Evolutionary conservation across 768 basidiomycete genomes (phyloP), one percentile per base, ranked within the genome.

Genomic region (Mycena crocata): DNA sequence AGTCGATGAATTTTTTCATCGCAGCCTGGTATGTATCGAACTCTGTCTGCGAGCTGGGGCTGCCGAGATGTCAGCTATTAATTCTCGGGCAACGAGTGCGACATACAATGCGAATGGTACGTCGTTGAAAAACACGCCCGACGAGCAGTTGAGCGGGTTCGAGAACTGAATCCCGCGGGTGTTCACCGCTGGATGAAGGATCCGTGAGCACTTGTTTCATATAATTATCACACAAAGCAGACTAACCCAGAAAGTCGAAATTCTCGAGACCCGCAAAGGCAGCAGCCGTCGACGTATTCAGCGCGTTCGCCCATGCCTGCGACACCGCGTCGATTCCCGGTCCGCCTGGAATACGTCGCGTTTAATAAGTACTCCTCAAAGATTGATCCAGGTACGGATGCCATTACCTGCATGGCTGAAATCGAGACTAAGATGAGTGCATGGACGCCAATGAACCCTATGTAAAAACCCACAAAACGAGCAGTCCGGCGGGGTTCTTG

Each of bases 1-100:
- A n/a, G 7, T 23, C 26, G 26, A 26, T 19, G 45, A 64, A 64
- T 24, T 60, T 68, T 17, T 24, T 37, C 62, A 71, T 62, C 2
- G 62, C 66, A 0, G 66, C 48, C 24, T 68, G 57, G 26, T 63
- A 67, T 14, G 54, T 55, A 35, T 71, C 59, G 57, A 45, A 71
- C 55, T 71, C 70, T 6, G 8, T 45, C 44, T 66, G 54, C 31
- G 56, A 19, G 4, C 49, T 21, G 19, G 62, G 65, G 61, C 64
- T 67, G 44, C 7, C 2, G 5, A 30, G 10, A 32, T 26, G 0
- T 42, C 40, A 42, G 40, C 40, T n/a, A n/a, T n/a, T n/a, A n/a
- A n/a, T n/a, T n/a, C n/a, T n/a, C n/a, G n/a, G n/a, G n/a, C n/a
- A n/a, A n/a, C n/a, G n/a, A 1, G 21, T 32, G 28, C 13, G 30